Base-by-base conservation (phyloP, 768 basidiomycete species). In the Pholiota conissans region DNA sequence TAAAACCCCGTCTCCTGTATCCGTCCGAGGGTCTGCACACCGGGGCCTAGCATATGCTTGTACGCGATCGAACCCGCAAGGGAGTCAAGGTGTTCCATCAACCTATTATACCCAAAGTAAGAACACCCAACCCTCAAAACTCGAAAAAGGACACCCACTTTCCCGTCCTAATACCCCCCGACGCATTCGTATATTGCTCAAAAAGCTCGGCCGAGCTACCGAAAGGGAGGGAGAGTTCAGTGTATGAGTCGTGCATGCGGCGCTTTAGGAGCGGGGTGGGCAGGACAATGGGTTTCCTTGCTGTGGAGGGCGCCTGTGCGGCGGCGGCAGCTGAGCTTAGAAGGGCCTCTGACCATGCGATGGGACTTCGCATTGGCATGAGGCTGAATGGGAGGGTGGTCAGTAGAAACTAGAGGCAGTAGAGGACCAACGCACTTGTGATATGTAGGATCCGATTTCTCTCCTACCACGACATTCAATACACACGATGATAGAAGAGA, bases 51-150 rank as follows among this genome's bases (percentile, higher is more conserved):
- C 79, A 91, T 78, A 71, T 93, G 91, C 67, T 91, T 89, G 71
- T 93, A 93, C 3, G 90, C 80, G 56, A 93, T 90, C 3, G 87
- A 89, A 28, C 91, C 91, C 5, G 91, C 91, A n/a, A 93, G 74
- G 3, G 89, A 90, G 67, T 94, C 91, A 30, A 93, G 77, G 66
- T 92, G 87, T 71, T 90, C 86, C 84, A 90, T 86, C 26, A 91
- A 73, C 74, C 84, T 85, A 40, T n/a, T n/a, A n/a, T n/a, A n/a
- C n/a, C n/a, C n/a, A n/a, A n/a, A n/a, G n/a, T n/a, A n/a, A n/a
- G n/a, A n/a, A n/a, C n/a, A n/a, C n/a, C n/a, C n/a, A n/a, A n/a
- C n/a, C n/a, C n/a, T 40, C 13, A 35, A 35, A 24, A 40, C n/a
- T 48, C 24, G 22, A 40, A 5, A 51, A 3, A 22, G 35, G 20